These are phyloP conservation scores for Metschnikowia bowlesiae DNA, from an alignment of 805 yeast species.

Conservation along the genomic window DNA sequence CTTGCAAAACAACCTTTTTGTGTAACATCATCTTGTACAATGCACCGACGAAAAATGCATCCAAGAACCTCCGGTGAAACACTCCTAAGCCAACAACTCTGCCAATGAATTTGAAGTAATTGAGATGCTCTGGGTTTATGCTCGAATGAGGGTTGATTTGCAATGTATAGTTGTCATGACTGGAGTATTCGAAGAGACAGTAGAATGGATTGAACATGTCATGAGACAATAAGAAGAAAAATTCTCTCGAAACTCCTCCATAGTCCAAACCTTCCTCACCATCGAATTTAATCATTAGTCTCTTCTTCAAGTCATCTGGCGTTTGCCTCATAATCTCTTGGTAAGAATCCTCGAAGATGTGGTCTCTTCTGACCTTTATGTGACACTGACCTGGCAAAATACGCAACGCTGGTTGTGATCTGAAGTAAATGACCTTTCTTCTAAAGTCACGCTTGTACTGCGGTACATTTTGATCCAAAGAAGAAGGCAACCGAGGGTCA, in stretches of 20 bases:
- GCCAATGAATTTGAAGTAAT: conserved; percentile 96
- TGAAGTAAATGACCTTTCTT: conserved; percentile 93
- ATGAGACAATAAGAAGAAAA: conserved; percentile 91
- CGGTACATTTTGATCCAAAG: conserved; percentile 96
- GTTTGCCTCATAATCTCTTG: conserved; percentile 99
- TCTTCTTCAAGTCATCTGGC: conserved; percentile 95
- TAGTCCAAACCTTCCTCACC: conserved; percentile 99
- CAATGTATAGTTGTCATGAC: conserved; percentile 95
- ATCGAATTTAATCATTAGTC: conserved; percentile 96
- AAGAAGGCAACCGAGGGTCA: conserved; percentile 96
- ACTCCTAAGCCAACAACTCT: conserved; percentile 97
- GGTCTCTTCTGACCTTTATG: conserved; percentile 94
- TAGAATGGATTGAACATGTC: conserved; percentile 99
- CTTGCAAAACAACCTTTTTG: conserved; percentile 91
- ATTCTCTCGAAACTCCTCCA: conserved; percentile 99
- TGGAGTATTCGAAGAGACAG: conserved; percentile 94
- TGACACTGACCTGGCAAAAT: conserved; percentile 98
- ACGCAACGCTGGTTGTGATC: conserved; percentile 97
- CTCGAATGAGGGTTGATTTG: conserved; percentile 98
- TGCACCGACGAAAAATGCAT: conserved; percentile 98
- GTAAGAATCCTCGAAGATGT: conserved; percentile 94
- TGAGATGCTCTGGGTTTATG: conserved; percentile 95
- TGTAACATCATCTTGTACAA: conserved; percentile 95
- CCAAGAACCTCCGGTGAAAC: conserved; percentile 95
- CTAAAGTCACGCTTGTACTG: conserved; percentile 99